These are phyloP conservation scores for Pilobolus umbonatus DNA, from an alignment of 192 early-diverging fungal genomes.

Conservation along the genomic window DNA sequence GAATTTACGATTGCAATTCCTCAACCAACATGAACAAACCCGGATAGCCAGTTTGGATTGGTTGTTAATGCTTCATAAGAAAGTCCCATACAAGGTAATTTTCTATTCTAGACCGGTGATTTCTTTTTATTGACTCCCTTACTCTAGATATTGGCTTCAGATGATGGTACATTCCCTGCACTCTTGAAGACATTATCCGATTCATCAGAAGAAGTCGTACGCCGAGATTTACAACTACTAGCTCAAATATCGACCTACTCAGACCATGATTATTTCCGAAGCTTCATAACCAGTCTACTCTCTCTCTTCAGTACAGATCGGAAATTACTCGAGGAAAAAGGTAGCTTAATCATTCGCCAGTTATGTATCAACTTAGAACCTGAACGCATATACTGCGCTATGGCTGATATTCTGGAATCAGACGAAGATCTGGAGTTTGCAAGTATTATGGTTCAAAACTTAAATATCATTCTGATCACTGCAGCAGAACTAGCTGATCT, in stretches of 20 bases:
- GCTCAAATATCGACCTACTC: slow-evolving; percentile 91
- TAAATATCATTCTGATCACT: slow-evolving; percentile 95
- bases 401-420: slow-evolving; percentile 83
- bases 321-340: slow-evolving; percentile 82
- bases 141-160: slow-evolving; percentile 72
- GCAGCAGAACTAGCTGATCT: slow-evolving; percentile 85
- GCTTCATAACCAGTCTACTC: slow-evolving; percentile 89
- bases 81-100: slow-evolving; percentile 73
- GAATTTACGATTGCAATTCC: slow-evolving; percentile 69
- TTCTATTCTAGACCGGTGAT: neutral
- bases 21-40: slow-evolving; percentile 91
- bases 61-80: slow-evolving; percentile 95
- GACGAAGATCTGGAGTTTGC: slow-evolving; percentile 94
- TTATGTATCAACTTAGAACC: slow-evolving; percentile 87
- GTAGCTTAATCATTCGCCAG: slow-evolving; percentile 89
- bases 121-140: neutral
- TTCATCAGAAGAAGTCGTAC: slow-evolving; percentile 90
- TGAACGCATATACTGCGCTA: slow-evolving; percentile 82
- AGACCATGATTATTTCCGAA: slow-evolving; percentile 78
- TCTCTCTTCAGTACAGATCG: slow-evolving; percentile 87
- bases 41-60: slow-evolving; percentile 90
- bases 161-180: slow-evolving; percentile 83
- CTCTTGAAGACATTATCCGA: slow-evolving; percentile 92
- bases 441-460: slow-evolving; percentile 94
- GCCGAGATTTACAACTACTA: slow-evolving; percentile 86